Base-by-base conservation (phyloP, 202 grass and related monocot species). In the Alloteropsis angusta region DNA sequence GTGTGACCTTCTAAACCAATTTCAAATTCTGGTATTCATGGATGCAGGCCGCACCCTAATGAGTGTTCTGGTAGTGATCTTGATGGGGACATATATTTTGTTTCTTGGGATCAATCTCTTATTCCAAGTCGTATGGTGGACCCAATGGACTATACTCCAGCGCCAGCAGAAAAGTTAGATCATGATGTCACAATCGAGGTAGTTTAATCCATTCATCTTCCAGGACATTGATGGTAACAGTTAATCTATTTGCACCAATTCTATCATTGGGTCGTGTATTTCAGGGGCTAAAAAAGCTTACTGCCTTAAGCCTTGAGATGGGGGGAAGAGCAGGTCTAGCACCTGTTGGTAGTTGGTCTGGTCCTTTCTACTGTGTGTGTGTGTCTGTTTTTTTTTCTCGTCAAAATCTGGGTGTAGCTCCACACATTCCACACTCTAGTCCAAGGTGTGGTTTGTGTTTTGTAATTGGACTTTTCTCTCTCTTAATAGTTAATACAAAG, bases 21-120 rank as follows among this genome's bases (percentile, higher is more conserved):
- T 63, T 80, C 28, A 30, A 30, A 30, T 30, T 30, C 28, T 30
- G 28, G 28, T 30, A 25, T 71, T 76, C 49, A 43, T 79, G 13
- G 16, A 45, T 81, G 25, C 85, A 97, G 94, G 57, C 91, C 95
- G 25, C 95, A 98, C 68, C 87, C 95, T 55, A 92, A 87, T 68
- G 92, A 98, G 66, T 94, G 91, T 85, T 98, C 95, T 28, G 95
- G 95, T 49, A 98, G 95, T 85, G 95, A 98, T 78, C 89, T 98
- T 72, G 95, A 98, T 38, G 95, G 95, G 8, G 95, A 98, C 53
- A 85, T 98, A 72, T 98, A 98, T 84, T 98, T 94, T 74, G 95
- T 94, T 42, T 81, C 80, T 75, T 98, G 95, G 95, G 95, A 98
- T 54, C 47, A 37, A 55, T 1, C 56, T 75, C 89, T 98, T 36